Evolutionary conservation across 2,329 filamentous ascomycete species (phyloP), one percentile per base, ranked within the genome.

Genomic region (Cytospora mali): DNA sequence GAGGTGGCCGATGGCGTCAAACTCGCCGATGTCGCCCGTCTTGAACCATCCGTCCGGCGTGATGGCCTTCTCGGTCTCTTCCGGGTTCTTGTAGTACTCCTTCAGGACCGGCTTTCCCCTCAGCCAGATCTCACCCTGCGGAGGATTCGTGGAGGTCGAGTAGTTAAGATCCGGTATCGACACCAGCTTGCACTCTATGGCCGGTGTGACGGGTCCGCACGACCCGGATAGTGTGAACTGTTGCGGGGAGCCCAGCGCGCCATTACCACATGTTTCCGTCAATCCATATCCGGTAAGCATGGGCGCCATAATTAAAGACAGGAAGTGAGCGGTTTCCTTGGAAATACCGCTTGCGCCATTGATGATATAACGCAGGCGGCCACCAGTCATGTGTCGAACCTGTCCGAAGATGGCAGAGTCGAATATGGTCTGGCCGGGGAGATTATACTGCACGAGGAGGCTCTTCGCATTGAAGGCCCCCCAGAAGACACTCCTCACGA

Each of bases 231-330:
- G 84, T 13, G 90, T 92, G 88, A 91, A 98, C 68, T 94, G 88
- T 68, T 95, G 79, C 0, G 95, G 94, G 70, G 92, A 91, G 76
- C 89, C 91, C 48, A 95, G 77, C n/a, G 88, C 85, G 63, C 91
- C 91, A 80, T 91, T 93, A 68, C 91, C 92, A 67, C 88, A 88
- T 2, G 95, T 98, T 79, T 99, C 95, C 1, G 95, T 99, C 68
- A 99, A 80, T 65, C 95, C 95, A 73, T 99, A 99, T 13, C 95
- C 95, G 67, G 84, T 86, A 69, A 99, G 88, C 94, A 99, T 97
- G 31, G 95, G 95, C 25, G 92, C 93, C 59, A 99, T 87, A 51
- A 93, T 90, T 79, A 97, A 85, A 49, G 93, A 97, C 72, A 98
- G 84, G 81, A 99, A 98, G 66, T 88, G 87, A 74, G 92, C 89